phyloP scores from a whole-genome alignment of 495 filamentous ascomycete genomes.

The Aspergillus campestris region DNA sequence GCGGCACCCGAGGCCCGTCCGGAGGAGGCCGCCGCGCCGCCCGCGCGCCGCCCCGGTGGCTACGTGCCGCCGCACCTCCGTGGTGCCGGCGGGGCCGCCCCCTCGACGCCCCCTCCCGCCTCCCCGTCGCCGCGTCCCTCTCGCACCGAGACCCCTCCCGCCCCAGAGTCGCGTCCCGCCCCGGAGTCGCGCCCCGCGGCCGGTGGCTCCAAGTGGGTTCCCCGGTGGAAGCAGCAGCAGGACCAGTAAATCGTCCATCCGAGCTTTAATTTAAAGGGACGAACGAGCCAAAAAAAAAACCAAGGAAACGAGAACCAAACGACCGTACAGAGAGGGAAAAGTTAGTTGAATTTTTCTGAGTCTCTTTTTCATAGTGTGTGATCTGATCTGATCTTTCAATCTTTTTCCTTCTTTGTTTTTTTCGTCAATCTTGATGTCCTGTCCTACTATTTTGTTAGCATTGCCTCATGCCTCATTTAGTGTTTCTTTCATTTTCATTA shows the following conservation, averaged over 20 bases:
- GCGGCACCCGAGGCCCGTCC: slow-evolving; percentile 19
- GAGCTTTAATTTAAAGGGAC: slow-evolving; percentile 2
- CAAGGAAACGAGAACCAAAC: neutral
- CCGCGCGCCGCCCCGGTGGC: slow-evolving; percentile 30
- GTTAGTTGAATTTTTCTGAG: neutral
- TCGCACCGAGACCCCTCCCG: slow-evolving; percentile 21
- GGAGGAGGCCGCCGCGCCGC: slow-evolving; percentile 20
- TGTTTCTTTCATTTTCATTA: neutral
- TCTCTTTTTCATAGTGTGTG: neutral
- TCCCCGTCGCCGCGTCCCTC: slow-evolving; percentile 18
- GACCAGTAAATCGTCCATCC: slow-evolving; percentile 19
- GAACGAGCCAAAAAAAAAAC: slow-evolving; percentile 7
- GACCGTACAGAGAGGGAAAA: no score
- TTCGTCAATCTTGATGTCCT: no score
- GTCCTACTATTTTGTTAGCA: no score
- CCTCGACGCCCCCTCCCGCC: slow-evolving; percentile 21
- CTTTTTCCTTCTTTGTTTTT: slow-evolving; percentile 2
- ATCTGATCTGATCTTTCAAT: slow-evolving; percentile 1
- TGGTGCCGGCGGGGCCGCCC: slow-evolving; percentile 24
- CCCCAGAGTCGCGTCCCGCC: slow-evolving; percentile 17
- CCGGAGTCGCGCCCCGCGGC: slow-evolving; percentile 23
- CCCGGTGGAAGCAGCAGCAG: slow-evolving; percentile 37
- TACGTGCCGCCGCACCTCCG: slow-evolving; percentile 46
- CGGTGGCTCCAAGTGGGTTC: slow-evolving; percentile 32
- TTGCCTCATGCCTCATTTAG: no score